Conservation (phyloP, 371 early-diverging fungal species). For the Fennellomyces sp. region DNA sequence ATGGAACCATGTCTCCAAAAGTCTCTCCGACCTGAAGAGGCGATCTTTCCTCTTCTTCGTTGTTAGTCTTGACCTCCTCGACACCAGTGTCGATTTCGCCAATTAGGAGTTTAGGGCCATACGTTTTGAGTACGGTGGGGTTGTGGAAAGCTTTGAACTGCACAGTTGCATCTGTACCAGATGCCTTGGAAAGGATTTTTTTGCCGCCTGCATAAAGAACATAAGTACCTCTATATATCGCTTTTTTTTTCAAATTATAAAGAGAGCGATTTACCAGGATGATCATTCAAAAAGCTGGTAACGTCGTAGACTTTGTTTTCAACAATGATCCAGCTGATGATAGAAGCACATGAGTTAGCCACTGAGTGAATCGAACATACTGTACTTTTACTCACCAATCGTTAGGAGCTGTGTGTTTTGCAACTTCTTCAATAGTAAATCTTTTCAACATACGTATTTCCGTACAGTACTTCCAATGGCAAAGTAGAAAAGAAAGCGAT, state of each 20-base stretch:
- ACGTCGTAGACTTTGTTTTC: slow-evolving; percentile 81
- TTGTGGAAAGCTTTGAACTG: slow-evolving; percentile 90
- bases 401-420: slow-evolving; percentile 68
- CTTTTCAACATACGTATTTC: slow-evolving; percentile 41
- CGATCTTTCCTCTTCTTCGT: slow-evolving; percentile 21
- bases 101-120: slow-evolving; percentile 60
- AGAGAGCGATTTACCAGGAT: slow-evolving; percentile 54
- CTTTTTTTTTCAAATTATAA: too few species aligned
- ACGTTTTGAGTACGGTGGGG: slow-evolving; percentile 55
- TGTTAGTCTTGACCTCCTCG: slow-evolving; percentile 28
- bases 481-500: too few species aligned
- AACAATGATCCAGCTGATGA: slow-evolving; percentile 91
- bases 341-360: too few species aligned
- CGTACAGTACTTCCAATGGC: too few species aligned
- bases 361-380: too few species aligned
- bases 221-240: too few species aligned
- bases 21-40: slow-evolving; percentile 24
- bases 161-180: slow-evolving; percentile 87
- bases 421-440: slow-evolving; percentile 73
- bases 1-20: slow-evolving; percentile 82
- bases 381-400: too few species aligned
- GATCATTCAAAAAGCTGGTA: slow-evolving; percentile 78
- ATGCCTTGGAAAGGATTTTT: slow-evolving; percentile 77
- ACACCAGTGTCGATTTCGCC: slow-evolving; percentile 63
- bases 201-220: slow-evolving; percentile 38